Evolutionary conservation across 148 eudicot species (phyloP), one percentile per base, ranked within the genome.

Genomic region (Selenicereus undatus): DNA sequence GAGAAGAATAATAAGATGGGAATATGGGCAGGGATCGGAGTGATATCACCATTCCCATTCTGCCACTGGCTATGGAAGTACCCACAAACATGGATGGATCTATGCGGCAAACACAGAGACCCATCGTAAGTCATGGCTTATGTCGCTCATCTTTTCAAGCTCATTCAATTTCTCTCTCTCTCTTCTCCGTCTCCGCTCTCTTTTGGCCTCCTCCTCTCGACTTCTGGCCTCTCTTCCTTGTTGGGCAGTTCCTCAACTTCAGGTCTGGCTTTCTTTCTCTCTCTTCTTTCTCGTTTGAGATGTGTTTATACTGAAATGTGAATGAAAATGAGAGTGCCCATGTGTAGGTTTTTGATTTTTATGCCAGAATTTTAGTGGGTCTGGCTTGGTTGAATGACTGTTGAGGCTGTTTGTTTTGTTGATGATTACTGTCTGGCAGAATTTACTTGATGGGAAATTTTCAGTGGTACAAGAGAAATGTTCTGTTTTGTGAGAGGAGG

Each of bases 161-260:
- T 92, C 62, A n/a, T 93, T 68, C 99, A 96, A 84, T 86, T 96
- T 76, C 1, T 93, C 43, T 90, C 43, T 90, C 98, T 78, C 90
- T 96, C 76, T 92, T 83, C 82, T 88, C 90, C 50, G 95, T 91
- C 43, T 89, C 98, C 48, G 75, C 92, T 58, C 80, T 96, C 84
- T 91, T 87, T 42, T 91, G 97, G 95, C 97, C 95, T 7, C 97
- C 97, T 32, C 97, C 99, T 70, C 84, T 92, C 84, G 92, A 87
- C 86, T 96, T 93, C 82, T 96, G 97, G 97, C 97, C 97, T 54
- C 93, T 96, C 74, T 91, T 96, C 86, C 29, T 92, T 72, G 83
- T 84, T 79, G 99, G 99, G 56, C 99, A 96, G 85, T 92, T 96
- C 86, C 98, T 96, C 83, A 96, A 96, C 74, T 91, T 93, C 95